Evolutionary conservation across 108 stramenopile genomes (phyloP).

Genomic region (Nitzschia palea): DNA sequence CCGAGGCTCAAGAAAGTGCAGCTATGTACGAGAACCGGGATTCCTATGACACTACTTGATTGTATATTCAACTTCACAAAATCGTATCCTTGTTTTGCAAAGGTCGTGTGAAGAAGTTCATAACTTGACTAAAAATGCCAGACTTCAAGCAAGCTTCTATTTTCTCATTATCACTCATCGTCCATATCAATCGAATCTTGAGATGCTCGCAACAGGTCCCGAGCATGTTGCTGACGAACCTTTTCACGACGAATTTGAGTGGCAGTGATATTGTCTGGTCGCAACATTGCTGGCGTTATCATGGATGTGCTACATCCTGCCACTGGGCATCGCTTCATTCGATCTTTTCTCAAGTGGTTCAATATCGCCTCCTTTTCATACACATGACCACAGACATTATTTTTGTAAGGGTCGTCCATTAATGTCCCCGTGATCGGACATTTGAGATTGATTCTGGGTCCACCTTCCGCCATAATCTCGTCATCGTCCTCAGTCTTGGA

Average conservation of each 20-base stretch:
- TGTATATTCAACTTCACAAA: too few species aligned
- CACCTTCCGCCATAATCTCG: conserved; percentile 17
- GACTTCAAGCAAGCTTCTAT: too few species aligned
- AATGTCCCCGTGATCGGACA: conserved; percentile 65
- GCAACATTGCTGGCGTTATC: conserved; percentile 42
- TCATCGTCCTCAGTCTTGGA: conserved; percentile 23
- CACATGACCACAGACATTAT: conserved; percentile 62
- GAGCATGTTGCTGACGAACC: conserved; percentile 34
- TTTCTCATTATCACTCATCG: conserved; percentile 8
- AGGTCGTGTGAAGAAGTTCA: too few species aligned
- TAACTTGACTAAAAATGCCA: too few species aligned
- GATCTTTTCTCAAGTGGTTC: conserved; percentile 35
- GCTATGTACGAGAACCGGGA: too few species aligned
- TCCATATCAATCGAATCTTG: conserved; percentile 26
- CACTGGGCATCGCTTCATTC: conserved; percentile 48
- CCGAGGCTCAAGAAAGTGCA: too few species aligned
- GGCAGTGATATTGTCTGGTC: conserved; percentile 55
- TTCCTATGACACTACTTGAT: too few species aligned
- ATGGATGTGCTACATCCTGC: conserved; percentile 57
- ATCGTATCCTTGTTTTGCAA: too few species aligned
- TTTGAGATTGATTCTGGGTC: conserved; percentile 33
- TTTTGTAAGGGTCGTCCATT: conserved; percentile 65
- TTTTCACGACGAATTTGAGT: conserved; percentile 53
- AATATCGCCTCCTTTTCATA: conserved; percentile 53
- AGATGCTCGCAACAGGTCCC: neutral